Base-by-base conservation (phyloP, 192 early-diverging fungal species). In the Linnemannia elongata region DNA sequence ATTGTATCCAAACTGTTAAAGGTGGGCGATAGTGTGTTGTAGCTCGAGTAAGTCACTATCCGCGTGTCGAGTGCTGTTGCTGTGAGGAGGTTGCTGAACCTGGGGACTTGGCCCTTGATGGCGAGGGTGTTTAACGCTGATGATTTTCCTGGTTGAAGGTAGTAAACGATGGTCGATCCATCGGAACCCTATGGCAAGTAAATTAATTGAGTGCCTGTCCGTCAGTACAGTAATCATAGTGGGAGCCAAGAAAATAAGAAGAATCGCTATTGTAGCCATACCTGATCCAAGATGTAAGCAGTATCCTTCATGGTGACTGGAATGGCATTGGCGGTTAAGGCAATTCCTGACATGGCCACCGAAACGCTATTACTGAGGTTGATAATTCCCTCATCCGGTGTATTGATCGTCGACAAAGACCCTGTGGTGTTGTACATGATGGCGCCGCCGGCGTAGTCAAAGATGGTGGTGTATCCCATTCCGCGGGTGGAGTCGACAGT, bases 241-340 rank as follows among this genome's bases (percentile, higher is more conserved):
- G 13, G 13, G 12, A 15, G 15, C 12, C 2, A 12, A 45, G 13
- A 13, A 45, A 13, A 45, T 0, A 15, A 13, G 12, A 15, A 45
- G 12, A 15, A 2, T 45, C 12, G 12, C 44, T 45, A 45, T 45
- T 45, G 13, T 45, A 15, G 12, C 10, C 24, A 60, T 76, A 85
- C 83, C 69, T 66, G 68, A 36, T 87, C 84, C 30, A 87, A 49
- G 30, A 87, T 80, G 13, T 81, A 87, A 17, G 33, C 84, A 4
- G 81, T 76, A 36, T 41, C 60, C 8, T 24, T 60, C 71, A 74
- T 75, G 2, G 79, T 87, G 12, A 87, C n/a, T 8, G 84, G 44
- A 39, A 87, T 60, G 38, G 79, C 84, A 57, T 71, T 77, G 71
- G 15, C 60, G 69, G 79, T 69, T 6, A 87, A 66, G 5, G 22